These are phyloP conservation scores for Lepiota venenata DNA, from an alignment of 768 basidiomycete genomes.

Conservation along the genomic window DNA sequence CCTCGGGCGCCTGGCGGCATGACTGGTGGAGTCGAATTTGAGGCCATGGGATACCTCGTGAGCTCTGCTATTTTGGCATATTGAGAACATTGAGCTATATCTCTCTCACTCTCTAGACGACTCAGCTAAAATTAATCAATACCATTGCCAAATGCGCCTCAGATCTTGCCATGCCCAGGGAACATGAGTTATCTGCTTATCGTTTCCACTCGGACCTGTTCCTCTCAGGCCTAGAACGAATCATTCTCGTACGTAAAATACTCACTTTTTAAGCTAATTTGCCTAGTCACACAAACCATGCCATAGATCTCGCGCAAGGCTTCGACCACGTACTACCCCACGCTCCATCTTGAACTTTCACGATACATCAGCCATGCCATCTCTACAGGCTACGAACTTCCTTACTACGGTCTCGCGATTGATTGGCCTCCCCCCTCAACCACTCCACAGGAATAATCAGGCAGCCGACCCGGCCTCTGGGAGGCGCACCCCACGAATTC, in stretches of 20 bases:
- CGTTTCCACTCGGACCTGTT: conserved; percentile 86
- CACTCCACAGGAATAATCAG: conserved; percentile 44
- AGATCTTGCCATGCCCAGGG: conserved; percentile 60
- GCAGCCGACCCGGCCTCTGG: conserved; percentile 17
- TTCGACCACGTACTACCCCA: conserved; percentile 91
- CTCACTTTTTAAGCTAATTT: not conserved
- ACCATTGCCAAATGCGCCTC: conserved; percentile 64
- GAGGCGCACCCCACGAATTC: conserved; percentile 21
- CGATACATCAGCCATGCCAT: conserved; percentile 74
- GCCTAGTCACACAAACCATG: not conserved
- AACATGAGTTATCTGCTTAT: conserved; percentile 73
- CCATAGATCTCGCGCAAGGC: conserved; percentile 90
- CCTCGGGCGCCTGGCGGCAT: conserved; percentile 95
- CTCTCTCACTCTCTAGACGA: conserved; percentile 50
- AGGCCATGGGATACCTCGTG: conserved; percentile 95
- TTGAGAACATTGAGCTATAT: not conserved
- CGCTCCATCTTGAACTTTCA: conserved; percentile 89
- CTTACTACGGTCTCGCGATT: conserved; percentile 79
- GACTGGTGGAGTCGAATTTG: conserved; percentile 98
- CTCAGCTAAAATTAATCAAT: conserved; percentile 86
- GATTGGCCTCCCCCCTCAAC: conserved; percentile 72
- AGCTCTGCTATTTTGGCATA: conserved; percentile 24
- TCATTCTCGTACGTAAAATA: conserved; percentile 65
- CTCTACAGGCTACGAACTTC: conserved; percentile 70
- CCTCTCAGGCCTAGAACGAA: conserved; percentile 87